These are phyloP conservation scores for Rhizopogon vulgaris DNA, from an alignment of 768 basidiomycete species.

Conservation along the genomic window DNA sequence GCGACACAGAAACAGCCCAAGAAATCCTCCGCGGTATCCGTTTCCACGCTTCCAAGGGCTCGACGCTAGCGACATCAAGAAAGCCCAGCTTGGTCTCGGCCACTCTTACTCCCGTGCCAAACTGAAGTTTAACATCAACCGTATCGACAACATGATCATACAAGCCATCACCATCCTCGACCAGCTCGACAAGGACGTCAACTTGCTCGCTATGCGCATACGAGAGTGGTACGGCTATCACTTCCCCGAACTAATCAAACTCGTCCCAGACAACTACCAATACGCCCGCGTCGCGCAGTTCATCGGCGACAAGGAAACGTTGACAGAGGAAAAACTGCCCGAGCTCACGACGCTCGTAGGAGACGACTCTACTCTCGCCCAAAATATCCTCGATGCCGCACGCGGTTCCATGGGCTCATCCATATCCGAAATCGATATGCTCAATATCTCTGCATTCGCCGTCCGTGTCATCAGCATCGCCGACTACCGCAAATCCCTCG, in stretches of 20 bases:
- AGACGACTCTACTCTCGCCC: conserved; percentile 79
- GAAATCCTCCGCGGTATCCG: conserved; percentile 92
- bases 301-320: conserved; percentile 82
- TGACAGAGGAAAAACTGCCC: conserved; percentile 74
- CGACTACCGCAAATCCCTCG: conserved; percentile 88
- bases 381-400: conserved; percentile 92
- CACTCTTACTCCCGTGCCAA: conserved; percentile 98
- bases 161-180: conserved; percentile 97
- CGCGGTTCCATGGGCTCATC: conserved; percentile 92
- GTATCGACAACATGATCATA: conserved; percentile 99
- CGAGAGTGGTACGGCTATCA: conserved; percentile 99
- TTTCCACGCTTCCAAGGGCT: conserved; percentile 88
- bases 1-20: conserved; percentile 75
- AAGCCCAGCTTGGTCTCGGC: conserved; percentile 94
- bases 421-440: conserved; percentile 87
- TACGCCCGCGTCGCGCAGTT: conserved; percentile 84
- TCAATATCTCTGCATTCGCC: conserved; percentile 93
- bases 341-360: conserved; percentile 76
- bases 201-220: conserved; percentile 96
- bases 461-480: conserved; percentile 84
- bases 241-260: conserved; percentile 91
- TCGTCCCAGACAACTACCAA: conserved; percentile 92
- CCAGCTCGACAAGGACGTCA: conserved; percentile 99
- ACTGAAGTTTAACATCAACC: conserved; percentile 96
- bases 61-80: conserved; percentile 79